Percentiles rank a stretch among this genome's conserved stretches.
Conservation (phyloP, 2,329 filamentous ascomycete genomes). For the Sporothrix variecibatus region DNA sequence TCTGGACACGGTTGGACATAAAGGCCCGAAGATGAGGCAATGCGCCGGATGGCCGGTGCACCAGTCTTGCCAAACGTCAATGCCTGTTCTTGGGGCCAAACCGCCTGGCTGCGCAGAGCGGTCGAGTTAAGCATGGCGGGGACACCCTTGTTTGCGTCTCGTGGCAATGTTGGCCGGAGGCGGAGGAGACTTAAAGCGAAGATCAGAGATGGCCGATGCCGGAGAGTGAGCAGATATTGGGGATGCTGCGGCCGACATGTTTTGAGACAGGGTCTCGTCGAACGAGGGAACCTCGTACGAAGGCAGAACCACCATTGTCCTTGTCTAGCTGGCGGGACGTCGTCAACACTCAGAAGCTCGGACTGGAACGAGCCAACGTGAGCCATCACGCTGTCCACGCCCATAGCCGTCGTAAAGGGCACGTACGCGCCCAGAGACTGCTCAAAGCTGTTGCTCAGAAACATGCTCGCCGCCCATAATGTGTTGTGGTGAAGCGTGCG, state of each 20-base stretch:
- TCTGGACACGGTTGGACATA: constrained; percentile 46
- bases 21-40: constrained; percentile 52
- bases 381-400: constrained; percentile 27
- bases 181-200: constrained; percentile 51
- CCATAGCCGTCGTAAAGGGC: constrained; percentile 26
- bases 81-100: constrained; percentile 50
- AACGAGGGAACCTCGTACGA: constrained; percentile 21
- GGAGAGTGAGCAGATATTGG: constrained; percentile 38
- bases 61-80: constrained; percentile 46
- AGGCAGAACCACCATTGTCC: constrained; percentile 19
- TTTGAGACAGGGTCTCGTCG: constrained; percentile 28
- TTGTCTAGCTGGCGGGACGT: constrained; percentile 20
- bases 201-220: constrained; percentile 35
- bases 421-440: constrained; percentile 21
- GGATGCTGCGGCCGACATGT: constrained; percentile 34
- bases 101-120: constrained; percentile 47
- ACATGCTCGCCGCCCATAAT: constrained; percentile 15
- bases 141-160: constrained; percentile 53
- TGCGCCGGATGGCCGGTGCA: constrained; percentile 55
- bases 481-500: not conserved
- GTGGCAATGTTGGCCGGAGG: constrained; percentile 56
- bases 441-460: constrained; percentile 19
- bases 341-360: constrained; percentile 26
- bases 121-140: constrained; percentile 52
- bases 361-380: constrained; percentile 29